Evolutionary conservation across 2,329 filamentous ascomycete genomes (phyloP).

Genomic region (Neofusicoccum cordaticola): DNA sequence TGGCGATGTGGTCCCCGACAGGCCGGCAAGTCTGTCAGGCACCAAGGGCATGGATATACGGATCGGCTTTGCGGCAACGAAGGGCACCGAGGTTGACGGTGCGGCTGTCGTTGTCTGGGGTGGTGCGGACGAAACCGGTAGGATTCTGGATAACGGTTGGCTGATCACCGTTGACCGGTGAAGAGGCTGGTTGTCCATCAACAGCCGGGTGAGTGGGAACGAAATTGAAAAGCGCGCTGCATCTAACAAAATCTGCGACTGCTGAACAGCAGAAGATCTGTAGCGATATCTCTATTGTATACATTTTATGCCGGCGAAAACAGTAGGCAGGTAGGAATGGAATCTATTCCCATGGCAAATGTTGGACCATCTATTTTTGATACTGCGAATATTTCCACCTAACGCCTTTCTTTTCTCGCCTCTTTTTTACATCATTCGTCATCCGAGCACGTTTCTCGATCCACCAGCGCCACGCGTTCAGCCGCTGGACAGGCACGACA

Average conservation of each 20-base stretch:
- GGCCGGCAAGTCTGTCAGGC: slow-evolving; percentile 34
- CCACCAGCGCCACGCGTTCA: neutral
- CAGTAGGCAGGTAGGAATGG: slow-evolving; percentile 6
- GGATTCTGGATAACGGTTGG: slow-evolving; percentile 41
- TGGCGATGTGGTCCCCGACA: slow-evolving; percentile 42
- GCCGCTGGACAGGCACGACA: neutral
- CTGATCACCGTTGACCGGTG: slow-evolving; percentile 36
- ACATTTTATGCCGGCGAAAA: neutral
- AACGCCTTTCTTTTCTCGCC: neutral
- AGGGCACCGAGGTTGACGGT: slow-evolving; percentile 45
- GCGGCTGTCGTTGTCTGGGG: slow-evolving; percentile 54
- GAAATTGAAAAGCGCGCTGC: slow-evolving; percentile 6
- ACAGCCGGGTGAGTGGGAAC: slow-evolving; percentile 1
- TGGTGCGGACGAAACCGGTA: slow-evolving; percentile 46
- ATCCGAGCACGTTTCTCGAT: neutral
- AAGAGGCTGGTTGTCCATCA: neutral
- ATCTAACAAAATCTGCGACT: neutral
- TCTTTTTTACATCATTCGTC: neutral
- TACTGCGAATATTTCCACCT: neutral
- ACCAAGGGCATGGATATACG: slow-evolving; percentile 42
- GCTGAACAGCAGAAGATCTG: neutral
- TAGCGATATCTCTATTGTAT: neutral
- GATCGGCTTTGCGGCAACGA: slow-evolving; percentile 37
- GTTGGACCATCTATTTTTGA: neutral
- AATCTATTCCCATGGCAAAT: neutral